Evolutionary conservation across 1,139 yeast genomes (phyloP).

Genomic region (Blastobotrys buckinghamii): DNA sequence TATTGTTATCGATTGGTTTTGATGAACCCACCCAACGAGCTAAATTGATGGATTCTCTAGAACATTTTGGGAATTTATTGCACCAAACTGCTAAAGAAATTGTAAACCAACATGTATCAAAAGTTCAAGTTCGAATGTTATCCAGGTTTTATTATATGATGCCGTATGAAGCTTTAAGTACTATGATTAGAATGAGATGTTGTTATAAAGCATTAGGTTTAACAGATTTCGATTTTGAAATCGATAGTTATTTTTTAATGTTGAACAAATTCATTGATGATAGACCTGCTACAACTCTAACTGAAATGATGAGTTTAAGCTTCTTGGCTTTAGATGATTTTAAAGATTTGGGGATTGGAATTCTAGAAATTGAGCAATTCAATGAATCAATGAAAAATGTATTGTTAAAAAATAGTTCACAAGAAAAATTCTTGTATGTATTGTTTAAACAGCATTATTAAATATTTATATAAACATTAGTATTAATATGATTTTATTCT

Average conservation of each 20-base stretch:
- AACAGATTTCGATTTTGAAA: slow-evolving; percentile 2
- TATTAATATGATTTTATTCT: too few relatives aligned
- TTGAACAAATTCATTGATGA: background rate
- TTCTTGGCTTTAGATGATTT: too few relatives aligned
- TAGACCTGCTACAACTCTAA: background rate
- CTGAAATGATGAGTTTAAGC: too few relatives aligned
- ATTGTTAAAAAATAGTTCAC: too few relatives aligned
- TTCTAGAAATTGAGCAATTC: too few relatives aligned
- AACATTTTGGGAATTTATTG: background rate
- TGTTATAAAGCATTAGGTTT: slow-evolving; percentile 17
- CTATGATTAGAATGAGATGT: slow-evolving; percentile 19
- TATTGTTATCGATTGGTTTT: background rate
- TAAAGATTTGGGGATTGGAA: too few relatives aligned
- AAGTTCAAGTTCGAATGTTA: background rate
- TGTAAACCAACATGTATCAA: background rate
- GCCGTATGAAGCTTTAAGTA: slow-evolving; percentile 49
- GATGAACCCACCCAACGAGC: background rate
- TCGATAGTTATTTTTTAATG: background rate
- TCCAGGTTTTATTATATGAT: slow-evolving; percentile 36
- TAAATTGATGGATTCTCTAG: background rate
- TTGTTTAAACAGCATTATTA: too few relatives aligned
- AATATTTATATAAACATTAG: too few relatives aligned
- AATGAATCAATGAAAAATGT: too few relatives aligned
- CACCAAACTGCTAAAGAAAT: background rate
- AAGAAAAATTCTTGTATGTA: too few relatives aligned